These are phyloP conservation scores for Aspergillus ochraceoroseus DNA, from an alignment of 2,329 filamentous ascomycete genomes.

Conservation along the genomic window DNA sequence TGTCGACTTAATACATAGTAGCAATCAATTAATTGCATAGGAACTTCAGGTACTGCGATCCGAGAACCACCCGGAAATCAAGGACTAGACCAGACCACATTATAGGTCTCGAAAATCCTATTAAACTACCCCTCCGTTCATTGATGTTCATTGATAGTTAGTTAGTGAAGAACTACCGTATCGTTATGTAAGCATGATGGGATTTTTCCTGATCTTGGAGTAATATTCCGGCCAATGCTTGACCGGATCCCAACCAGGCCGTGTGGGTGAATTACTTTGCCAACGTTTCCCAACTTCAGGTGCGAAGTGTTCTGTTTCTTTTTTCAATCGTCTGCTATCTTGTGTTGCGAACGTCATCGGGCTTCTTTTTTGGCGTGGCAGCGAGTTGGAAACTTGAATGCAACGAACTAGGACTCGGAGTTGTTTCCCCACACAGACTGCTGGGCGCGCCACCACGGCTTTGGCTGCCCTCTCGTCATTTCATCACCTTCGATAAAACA, in stretches of 20 bases:
- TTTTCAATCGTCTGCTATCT: conserved; percentile 19
- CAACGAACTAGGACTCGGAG: conserved; percentile 13
- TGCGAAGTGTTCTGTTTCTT: too few species aligned
- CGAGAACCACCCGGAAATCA: too few species aligned
- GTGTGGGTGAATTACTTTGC: conserved; percentile 10
- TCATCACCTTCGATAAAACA: conserved; percentile 14
- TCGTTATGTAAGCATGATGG: conserved; percentile 15
- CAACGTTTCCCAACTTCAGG: too few species aligned
- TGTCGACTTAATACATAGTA: too few species aligned
- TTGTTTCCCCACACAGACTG: not conserved
- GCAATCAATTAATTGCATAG: too few species aligned
- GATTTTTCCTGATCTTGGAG: conserved; percentile 17
- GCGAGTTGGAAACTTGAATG: conserved; percentile 18
- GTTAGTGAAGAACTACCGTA: not conserved
- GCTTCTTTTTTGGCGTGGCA: conserved; percentile 31
- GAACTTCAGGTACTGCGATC: too few species aligned
- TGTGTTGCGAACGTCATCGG: conserved; percentile 32
- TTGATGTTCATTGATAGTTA: not conserved
- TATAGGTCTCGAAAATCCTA: too few species aligned
- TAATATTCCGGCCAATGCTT: conserved; percentile 21
- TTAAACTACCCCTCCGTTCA: too few species aligned
- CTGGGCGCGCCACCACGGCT: conserved; percentile 22
- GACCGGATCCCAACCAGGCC: conserved; percentile 11
- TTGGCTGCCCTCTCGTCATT: conserved; percentile 20
- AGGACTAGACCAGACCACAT: too few species aligned